These are phyloP conservation scores for Lipomyces mesembrius DNA, from an alignment of 805 yeast species.

Conservation along the genomic window DNA sequence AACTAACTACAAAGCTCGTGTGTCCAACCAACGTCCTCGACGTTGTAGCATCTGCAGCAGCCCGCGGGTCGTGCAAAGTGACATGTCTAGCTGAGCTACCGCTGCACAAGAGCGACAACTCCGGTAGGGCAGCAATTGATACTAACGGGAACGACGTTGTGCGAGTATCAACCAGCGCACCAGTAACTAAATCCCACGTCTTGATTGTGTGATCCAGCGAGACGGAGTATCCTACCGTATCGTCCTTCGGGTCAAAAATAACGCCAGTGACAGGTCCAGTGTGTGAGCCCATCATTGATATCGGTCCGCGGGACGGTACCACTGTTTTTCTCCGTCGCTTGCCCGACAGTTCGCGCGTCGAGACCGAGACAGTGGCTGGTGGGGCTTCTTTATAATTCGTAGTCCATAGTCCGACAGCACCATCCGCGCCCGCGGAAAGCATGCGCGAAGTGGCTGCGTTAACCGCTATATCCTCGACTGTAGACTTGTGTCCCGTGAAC, in stretches of 20 bases:
- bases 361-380: conserved; percentile 49
- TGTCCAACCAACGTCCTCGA: conserved; percentile 83
- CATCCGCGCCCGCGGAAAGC: conserved; percentile 83
- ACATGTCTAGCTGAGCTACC: conserved; percentile 99
- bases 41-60: conserved; percentile 54
- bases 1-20: conserved; percentile 82
- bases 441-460: conserved; percentile 60
- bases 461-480: conserved; percentile 79
- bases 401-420: conserved; percentile 84
- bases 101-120: conserved; percentile 73
- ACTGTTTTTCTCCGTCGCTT: conserved; percentile 87
- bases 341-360: conserved; percentile 61
- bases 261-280: conserved; percentile 86
- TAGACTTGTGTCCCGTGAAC: conserved; percentile 85
- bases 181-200: conserved; percentile 94
- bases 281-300: conserved; percentile 80
- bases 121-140: conserved; percentile 70
- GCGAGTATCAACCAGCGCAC: conserved; percentile 83
- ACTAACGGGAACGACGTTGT: conserved; percentile 83
- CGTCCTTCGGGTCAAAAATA: conserved; percentile 70
- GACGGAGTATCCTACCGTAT: conserved; percentile 87
- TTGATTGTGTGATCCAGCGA: conserved; percentile 94
- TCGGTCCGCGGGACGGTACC: conserved; percentile 79
- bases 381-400: conserved; percentile 84
- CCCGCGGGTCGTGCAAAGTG: conserved; percentile 89